Conservation (phyloP, 805 yeast species). For the Debaryomyces hansenii region DNA sequence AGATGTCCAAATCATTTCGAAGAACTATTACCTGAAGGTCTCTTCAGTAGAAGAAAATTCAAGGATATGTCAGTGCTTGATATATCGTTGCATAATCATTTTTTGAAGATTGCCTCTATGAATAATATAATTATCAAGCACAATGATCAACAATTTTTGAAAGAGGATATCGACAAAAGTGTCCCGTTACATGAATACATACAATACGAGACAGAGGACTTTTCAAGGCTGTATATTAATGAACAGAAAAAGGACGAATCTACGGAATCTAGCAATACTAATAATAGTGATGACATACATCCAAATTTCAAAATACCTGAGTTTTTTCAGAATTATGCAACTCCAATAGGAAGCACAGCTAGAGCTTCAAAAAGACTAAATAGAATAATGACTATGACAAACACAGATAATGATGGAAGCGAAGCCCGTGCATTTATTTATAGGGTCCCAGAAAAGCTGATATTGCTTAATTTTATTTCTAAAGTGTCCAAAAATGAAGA, state of each 20-base stretch:
- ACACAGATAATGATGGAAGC: conserved; percentile 11
- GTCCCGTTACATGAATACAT: conserved; percentile 30
- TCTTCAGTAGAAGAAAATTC: conserved; percentile 43
- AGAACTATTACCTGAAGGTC: conserved; percentile 40
- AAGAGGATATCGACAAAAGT: conserved; percentile 11
- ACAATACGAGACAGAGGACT: conserved; percentile 25
- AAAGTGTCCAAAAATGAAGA: conserved; percentile 23
- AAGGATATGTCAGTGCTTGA: conserved; percentile 54
- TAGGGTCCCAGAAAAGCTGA: conserved; percentile 65
- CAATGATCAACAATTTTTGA: conserved; percentile 33
- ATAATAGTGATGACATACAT: conserved; percentile 17
- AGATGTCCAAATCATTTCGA: conserved; percentile 86
- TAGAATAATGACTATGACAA: conserved; percentile 19
- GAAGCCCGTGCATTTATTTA: conserved; percentile 49
- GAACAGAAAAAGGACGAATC: conserved; percentile 6
- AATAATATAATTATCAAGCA: conserved; percentile 32
- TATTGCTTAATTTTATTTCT: conserved; percentile 66
- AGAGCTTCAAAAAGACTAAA: conserved; percentile 14
- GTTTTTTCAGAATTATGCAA: conserved; percentile 25
- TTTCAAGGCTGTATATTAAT: conserved; percentile 9
- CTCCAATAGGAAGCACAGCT: conserved; percentile 20
- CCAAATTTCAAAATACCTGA: conserved; percentile 28
- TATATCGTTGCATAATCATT: conserved; percentile 42
- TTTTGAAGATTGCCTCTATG: conserved; percentile 28
- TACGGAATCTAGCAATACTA: conserved; percentile 6